These are phyloP conservation scores for Blakeslea trispora DNA, from an alignment of 371 early-diverging fungal species.

Conservation along the genomic window DNA sequence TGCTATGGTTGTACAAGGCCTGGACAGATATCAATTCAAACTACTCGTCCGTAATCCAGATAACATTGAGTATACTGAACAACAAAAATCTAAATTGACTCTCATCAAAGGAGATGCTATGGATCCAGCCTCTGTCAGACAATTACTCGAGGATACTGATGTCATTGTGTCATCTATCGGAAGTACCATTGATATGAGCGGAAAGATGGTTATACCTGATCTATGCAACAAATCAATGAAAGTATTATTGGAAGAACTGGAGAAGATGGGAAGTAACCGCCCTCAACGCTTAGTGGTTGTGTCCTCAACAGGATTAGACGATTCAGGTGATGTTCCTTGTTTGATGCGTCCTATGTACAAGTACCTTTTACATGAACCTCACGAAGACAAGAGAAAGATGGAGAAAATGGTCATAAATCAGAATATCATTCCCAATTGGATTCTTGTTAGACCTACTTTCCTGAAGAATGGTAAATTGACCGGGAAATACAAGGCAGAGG, in stretches of 20 bases:
- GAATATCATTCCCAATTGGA: slow-evolving; percentile 21
- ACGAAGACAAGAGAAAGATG: slow-evolving; percentile 36
- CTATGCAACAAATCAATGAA: slow-evolving; percentile 20
- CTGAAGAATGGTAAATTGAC: slow-evolving; percentile 33
- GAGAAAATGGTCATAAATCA: slow-evolving; percentile 25
- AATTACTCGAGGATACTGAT: slow-evolving; percentile 19
- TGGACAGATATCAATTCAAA: slow-evolving; percentile 32
- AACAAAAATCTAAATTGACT: slow-evolving; percentile 32
- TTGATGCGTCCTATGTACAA: slow-evolving; percentile 33
- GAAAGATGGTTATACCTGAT: slow-evolving; percentile 13
- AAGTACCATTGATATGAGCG: slow-evolving; percentile 14
- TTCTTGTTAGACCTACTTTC: slow-evolving; percentile 43
- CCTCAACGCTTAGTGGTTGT: slow-evolving; percentile 43
- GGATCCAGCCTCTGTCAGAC: slow-evolving; percentile 17
- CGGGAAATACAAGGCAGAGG: slow-evolving; percentile 28
- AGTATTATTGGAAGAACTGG: slow-evolving; percentile 12
- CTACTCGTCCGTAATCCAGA: slow-evolving; percentile 40
- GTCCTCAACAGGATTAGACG: slow-evolving; percentile 42
- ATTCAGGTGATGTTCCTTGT: slow-evolving; percentile 39
- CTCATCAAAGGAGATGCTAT: slow-evolving; percentile 43
- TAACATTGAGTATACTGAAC: slow-evolving; percentile 32
- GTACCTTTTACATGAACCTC: slow-evolving; percentile 34
- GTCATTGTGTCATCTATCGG: slow-evolving; percentile 24
- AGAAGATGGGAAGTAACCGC: slow-evolving; percentile 10
- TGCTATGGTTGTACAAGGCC: slow-evolving; percentile 42